Evolutionary conservation across 257 asterid genomes (phyloP), one percentile per base, ranked within the genome.

Genomic region (Hygrophila difformis): DNA sequence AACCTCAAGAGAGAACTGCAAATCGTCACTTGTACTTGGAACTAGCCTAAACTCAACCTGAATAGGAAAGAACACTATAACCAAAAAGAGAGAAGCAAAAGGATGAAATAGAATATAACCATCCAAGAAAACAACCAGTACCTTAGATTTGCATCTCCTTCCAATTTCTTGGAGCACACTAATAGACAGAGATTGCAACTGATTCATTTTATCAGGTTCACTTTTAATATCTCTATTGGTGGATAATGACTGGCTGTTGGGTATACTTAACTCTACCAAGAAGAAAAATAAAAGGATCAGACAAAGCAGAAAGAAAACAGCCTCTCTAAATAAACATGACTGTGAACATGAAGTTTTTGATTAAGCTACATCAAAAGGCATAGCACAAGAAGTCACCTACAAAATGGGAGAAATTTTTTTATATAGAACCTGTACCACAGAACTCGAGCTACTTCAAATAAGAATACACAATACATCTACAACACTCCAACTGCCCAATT

Each of bases 111-210:
- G 42, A 51, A 18, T 20, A 6, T 4, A 36, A 35, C 11, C n/a
- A 42, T 34, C 34, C 24, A 41, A 28, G 41, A 35, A 55, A 43
- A 44, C 1, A 44, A n/a, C 20, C 28, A 17, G 33, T 64, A 91
- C 99, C 93, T 76, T 91, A 38, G 94, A 82, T 64, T 76, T 73
- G 74, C 95, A 86, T 72, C 78, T 78, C 54, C 75, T 73, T 39
- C 89, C 99, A 64, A 91, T 91, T 64, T 91, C 99, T 45, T 77
- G 96, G 63, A 91, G 91, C 59, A 71, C 99, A 2, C 72, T 55
- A 51, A 79, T 71, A 16, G 81, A 63, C 60, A 82, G 53, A 34
- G 91, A 65, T 23, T 89, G 82, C 58, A 70, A 59, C 59, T 54
- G 38, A 47, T 66, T 71, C 64, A 37, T 54, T 43, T 68, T 76